Evolutionary conservation across 805 yeast genomes (phyloP).

Genomic region (Saccharomycopsis selenospora): DNA sequence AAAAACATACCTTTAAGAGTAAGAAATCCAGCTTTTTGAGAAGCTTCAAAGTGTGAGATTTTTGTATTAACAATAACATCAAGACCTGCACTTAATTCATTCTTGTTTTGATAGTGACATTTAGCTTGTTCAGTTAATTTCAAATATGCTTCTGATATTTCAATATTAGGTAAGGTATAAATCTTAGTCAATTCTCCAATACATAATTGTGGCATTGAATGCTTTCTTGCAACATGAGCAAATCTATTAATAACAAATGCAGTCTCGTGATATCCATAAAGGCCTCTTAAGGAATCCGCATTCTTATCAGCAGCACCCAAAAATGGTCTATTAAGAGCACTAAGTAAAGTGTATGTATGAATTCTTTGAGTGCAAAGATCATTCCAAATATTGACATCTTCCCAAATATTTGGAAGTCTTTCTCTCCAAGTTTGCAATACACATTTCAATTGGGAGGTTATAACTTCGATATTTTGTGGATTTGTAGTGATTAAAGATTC

Average conservation of each 20-base stretch:
- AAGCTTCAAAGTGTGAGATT: slow-evolving; percentile 90
- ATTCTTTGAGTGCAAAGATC: slow-evolving; percentile 97
- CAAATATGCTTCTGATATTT: slow-evolving; percentile 94
- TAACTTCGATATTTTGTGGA: slow-evolving; percentile 83
- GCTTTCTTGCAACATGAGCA: slow-evolving; percentile 97
- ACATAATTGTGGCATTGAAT: slow-evolving; percentile 94
- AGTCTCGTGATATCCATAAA: slow-evolving; percentile 95
- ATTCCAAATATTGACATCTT: slow-evolving; percentile 95
- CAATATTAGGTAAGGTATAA: slow-evolving; percentile 93
- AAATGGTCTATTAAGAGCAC: slow-evolving; percentile 87
- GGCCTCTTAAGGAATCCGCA: slow-evolving; percentile 77
- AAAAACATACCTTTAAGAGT: slow-evolving; percentile 97
- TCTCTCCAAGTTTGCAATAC: slow-evolving; percentile 98
- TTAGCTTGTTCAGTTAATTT: slow-evolving; percentile 95
- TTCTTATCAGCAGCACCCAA: slow-evolving; percentile 35
- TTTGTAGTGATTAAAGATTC: slow-evolving; percentile 81
- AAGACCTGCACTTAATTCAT: slow-evolving; percentile 86
- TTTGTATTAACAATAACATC: slow-evolving; percentile 97
- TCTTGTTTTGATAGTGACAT: slow-evolving; percentile 88
- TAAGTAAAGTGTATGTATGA: slow-evolving; percentile 93
- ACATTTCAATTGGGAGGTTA: slow-evolving; percentile 88
- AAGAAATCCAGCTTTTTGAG: slow-evolving; percentile 96
- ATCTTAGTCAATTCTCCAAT: slow-evolving; percentile 86
- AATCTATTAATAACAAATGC: slow-evolving; percentile 98
- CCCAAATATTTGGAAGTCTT: slow-evolving; percentile 93